Conservation (phyloP, 176 grass and related monocot species). For the Zea mays region DNA sequence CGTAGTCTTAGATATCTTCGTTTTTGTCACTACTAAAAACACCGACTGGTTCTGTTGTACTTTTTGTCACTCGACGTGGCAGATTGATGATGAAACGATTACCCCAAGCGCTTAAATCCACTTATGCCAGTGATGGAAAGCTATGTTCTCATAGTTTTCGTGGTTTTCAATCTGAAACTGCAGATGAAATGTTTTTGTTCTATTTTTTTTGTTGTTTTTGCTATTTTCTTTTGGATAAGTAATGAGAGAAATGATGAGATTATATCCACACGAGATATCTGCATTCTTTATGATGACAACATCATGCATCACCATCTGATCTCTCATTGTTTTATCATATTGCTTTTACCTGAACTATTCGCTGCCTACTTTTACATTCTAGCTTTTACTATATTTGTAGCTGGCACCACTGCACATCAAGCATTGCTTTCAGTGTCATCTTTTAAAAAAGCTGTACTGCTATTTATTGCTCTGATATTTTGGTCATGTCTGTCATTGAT, state of each 20-base stretch:
- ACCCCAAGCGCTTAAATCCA: slow-evolving; percentile 35
- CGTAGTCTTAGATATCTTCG: background rate
- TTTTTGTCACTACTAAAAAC: background rate
- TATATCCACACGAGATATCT: slow-evolving; percentile 53
- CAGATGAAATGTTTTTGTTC: background rate
- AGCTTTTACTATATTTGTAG: background rate
- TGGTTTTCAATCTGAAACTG: slow-evolving; percentile 58
- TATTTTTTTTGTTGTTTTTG: background rate
- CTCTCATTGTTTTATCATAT: background rate
- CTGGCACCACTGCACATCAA: background rate
- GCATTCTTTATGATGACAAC: slow-evolving; percentile 50
- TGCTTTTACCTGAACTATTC: background rate
- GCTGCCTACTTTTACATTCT: too few relatives aligned
- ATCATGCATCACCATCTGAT: slow-evolving; percentile 70
- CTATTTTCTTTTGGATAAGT: background rate
- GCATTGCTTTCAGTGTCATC: background rate
- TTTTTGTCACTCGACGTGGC: background rate
- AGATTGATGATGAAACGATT: slow-evolving; percentile 43
- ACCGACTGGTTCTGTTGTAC: background rate
- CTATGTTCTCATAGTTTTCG: slow-evolving; percentile 26
- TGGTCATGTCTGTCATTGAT: background rate
- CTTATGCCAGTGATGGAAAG: slow-evolving; percentile 46
- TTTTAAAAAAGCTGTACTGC: too few relatives aligned
- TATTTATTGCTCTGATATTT: background rate
- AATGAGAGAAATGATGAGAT: slow-evolving; percentile 41